phyloP scores from a whole-genome alignment of 1,139 yeast species.

The Casaregolazyma suthepensis region DNA sequence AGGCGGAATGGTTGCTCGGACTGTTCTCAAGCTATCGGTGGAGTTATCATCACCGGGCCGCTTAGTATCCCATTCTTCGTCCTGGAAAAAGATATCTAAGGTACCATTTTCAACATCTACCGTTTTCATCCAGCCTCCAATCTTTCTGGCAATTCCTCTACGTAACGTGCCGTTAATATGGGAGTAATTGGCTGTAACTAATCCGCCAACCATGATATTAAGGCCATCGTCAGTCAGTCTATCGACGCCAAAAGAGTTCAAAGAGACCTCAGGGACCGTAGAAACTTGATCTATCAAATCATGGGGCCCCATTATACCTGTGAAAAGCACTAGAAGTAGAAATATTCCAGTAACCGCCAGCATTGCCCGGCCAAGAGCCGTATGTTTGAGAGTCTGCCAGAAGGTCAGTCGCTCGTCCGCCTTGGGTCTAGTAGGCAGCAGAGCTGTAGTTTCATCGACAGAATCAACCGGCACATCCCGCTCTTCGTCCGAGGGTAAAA shows the following conservation, averaged over 20 bases:
- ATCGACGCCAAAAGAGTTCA: constrained; percentile 14
- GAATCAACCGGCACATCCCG: neutral
- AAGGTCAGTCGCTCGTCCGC: neutral
- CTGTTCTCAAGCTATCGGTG: constrained; percentile 15
- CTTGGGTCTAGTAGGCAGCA: neutral
- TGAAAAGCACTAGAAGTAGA: neutral
- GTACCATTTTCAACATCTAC: constrained; percentile 15
- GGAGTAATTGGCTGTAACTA: constrained; percentile 16
- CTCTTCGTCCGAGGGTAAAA: neutral
- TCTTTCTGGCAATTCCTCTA: constrained; percentile 11
- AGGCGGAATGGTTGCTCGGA: constrained; percentile 21
- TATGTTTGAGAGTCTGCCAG: neutral
- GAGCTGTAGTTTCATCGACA: neutral
- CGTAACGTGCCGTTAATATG: constrained; percentile 15
- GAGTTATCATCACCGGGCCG: constrained; percentile 2
- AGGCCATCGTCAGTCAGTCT: constrained; percentile 18
- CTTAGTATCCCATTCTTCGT: constrained; percentile 3
- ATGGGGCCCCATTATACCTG: constrained; percentile 5
- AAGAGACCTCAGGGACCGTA: constrained; percentile 15
- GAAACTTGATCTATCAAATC: constrained; percentile 20
- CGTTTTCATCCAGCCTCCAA: constrained; percentile 13
- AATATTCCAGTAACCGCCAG: constrained; percentile 1
- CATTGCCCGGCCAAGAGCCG: constrained; percentile 1
- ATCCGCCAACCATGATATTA: constrained; percentile 16
- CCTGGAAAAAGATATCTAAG: constrained; percentile 16